Conservation (phyloP, 2,329 filamentous ascomycete genomes). For the Trichoderma afroharzianum region DNA sequence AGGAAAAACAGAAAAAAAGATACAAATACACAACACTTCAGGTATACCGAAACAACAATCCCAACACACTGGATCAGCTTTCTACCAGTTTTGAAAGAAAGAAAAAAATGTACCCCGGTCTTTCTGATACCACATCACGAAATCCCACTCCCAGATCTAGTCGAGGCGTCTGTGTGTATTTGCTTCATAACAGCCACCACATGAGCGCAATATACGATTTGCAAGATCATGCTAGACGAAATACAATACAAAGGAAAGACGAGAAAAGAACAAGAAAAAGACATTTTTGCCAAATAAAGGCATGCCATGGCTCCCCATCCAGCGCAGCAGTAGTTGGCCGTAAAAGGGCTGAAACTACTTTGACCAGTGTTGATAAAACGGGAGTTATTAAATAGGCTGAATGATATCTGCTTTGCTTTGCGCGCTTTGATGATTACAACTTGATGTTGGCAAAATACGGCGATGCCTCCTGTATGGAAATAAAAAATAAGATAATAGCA, state of each 20-base stretch:
- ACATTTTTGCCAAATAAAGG: slow-evolving; percentile 10
- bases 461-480: slow-evolving; percentile 1
- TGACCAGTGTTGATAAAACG: neutral
- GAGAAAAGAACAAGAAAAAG: slow-evolving; percentile 13
- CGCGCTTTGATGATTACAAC: slow-evolving; percentile 19
- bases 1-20: neutral
- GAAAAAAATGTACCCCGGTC: neutral
- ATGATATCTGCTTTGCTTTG: slow-evolving; percentile 17
- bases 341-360: neutral
- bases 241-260: slow-evolving; percentile 17
- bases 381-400: slow-evolving; percentile 15
- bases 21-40: slow-evolving; percentile 14
- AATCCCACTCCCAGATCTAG: slow-evolving; percentile 16
- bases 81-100: slow-evolving; percentile 2
- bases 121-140: slow-evolving; percentile 15
- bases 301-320: slow-evolving; percentile 11
- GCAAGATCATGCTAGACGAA: slow-evolving; percentile 19
- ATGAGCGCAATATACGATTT: slow-evolving; percentile 16
- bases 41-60: slow-evolving; percentile 17
- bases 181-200: slow-evolving; percentile 17
- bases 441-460: slow-evolving; percentile 11
- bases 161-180: slow-evolving; percentile 8
- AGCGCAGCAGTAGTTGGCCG: neutral
- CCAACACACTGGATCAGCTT: slow-evolving; percentile 11
- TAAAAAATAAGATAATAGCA: neutral